Conservation (phyloP, 1,284 basidiomycete species). For the Neolentinus lepideus region DNA sequence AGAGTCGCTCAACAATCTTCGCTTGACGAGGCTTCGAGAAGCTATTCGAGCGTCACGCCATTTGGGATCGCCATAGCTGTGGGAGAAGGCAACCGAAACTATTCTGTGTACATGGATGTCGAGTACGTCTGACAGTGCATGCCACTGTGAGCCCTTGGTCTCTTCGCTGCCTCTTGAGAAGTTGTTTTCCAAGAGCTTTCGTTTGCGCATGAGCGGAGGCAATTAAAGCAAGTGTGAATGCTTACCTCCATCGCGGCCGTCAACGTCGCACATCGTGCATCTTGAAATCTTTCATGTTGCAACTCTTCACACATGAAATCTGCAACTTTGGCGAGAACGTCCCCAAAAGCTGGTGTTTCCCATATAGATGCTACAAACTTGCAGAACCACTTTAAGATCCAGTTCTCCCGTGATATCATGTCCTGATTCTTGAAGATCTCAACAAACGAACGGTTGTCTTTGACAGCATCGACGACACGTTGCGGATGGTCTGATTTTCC, state of each 20-base stretch:
- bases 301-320: conserved; percentile 72
- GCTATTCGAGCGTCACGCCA: conserved; percentile 45
- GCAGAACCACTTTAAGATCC: conserved; percentile 48
- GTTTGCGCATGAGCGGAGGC: neutral
- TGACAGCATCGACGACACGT: conserved; percentile 75
- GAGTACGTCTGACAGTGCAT: conserved; percentile 31
- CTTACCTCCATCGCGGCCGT: conserved; percentile 55
- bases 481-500: conserved; percentile 65
- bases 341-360: conserved; percentile 44
- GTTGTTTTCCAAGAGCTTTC: neutral
- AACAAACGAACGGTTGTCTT: conserved; percentile 64
- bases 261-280: conserved; percentile 53
- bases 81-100: conserved; percentile 53
- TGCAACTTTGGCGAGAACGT: conserved; percentile 62
- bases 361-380: conserved; percentile 52
- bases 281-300: conserved; percentile 65
- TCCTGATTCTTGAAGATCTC: conserved; percentile 36
- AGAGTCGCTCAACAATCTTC: conserved; percentile 37
- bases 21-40: conserved; percentile 39
- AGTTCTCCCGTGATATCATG: conserved; percentile 28
- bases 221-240: neutral
- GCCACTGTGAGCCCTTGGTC: conserved; percentile 18
- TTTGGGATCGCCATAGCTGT: conserved; percentile 29
- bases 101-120: conserved; percentile 55
- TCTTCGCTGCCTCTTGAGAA: conserved; percentile 12